These are phyloP conservation scores for Candida manassasensis DNA, from an alignment of 805 yeast species.

Conservation along the genomic window DNA sequence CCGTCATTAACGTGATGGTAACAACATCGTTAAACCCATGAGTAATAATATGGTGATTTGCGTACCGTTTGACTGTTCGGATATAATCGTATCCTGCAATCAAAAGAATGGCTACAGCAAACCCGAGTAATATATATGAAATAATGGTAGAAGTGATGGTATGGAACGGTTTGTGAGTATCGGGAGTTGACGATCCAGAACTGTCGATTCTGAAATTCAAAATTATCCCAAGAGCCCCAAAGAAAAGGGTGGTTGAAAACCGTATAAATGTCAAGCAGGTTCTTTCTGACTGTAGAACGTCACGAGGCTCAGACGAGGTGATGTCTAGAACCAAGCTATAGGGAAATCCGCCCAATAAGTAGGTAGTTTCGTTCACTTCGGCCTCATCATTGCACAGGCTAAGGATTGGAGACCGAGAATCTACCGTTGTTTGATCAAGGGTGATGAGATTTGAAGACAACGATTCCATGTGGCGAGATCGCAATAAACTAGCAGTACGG, in stretches of 20 bases:
- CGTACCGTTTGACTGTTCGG: slow-evolving; percentile 41
- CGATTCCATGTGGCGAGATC: no score
- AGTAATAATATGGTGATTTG: slow-evolving; percentile 36
- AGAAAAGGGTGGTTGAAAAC: slow-evolving; percentile 40
- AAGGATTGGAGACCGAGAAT: no score
- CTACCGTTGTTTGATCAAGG: no score
- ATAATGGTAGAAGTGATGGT: slow-evolving; percentile 24
- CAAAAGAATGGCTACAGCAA: slow-evolving; percentile 35
- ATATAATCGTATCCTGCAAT: slow-evolving; percentile 40
- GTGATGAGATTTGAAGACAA: no score
- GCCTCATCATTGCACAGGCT: neutral
- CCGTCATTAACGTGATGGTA: slow-evolving; percentile 28
- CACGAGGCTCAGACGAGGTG: slow-evolving; percentile 48
- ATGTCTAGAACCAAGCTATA: slow-evolving; percentile 20
- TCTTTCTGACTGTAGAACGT: slow-evolving; percentile 49
- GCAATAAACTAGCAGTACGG: no score
- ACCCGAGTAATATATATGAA: slow-evolving; percentile 31
- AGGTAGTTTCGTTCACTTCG: slow-evolving; percentile 1
- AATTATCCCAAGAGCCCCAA: slow-evolving; percentile 44
- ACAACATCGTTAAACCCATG: slow-evolving; percentile 27
- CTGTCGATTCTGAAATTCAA: slow-evolving; percentile 43
- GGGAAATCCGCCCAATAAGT: slow-evolving; percentile 12
- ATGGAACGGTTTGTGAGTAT: slow-evolving; percentile 1
- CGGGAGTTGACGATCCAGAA: slow-evolving; percentile 8
- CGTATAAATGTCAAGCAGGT: slow-evolving; percentile 48